These are phyloP conservation scores for Chytriomyces sp. DNA, from an alignment of 192 early-diverging fungal species.

Conservation along the genomic window DNA sequence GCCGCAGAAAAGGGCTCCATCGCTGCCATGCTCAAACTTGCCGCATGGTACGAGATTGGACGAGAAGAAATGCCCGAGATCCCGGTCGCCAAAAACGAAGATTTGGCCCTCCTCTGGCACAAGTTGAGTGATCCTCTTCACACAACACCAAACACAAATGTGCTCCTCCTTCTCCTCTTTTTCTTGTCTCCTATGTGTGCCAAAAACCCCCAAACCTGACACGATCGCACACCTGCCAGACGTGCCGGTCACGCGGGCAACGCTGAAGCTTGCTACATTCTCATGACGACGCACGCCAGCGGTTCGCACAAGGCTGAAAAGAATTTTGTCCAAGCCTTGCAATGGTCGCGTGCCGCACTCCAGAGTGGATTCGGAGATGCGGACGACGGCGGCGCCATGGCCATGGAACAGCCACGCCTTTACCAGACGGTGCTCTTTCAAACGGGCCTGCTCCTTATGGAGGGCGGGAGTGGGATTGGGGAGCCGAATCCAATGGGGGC, in stretches of 20 bases:
- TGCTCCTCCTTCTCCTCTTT: neutral
- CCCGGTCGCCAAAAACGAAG: constrained; percentile 37
- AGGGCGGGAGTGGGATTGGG: constrained; percentile 38
- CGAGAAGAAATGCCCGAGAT: constrained; percentile 34
- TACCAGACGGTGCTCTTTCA: constrained; percentile 37
- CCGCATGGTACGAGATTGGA: constrained; percentile 52
- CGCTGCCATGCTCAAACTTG: constrained; percentile 47
- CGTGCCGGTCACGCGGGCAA: constrained; percentile 42
- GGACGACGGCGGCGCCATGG: constrained; percentile 31
- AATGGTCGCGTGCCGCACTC: constrained; percentile 25
- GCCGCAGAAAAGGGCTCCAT: constrained; percentile 43
- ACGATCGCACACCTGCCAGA: no score
- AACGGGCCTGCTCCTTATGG: constrained; percentile 38
- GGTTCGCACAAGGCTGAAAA: constrained; percentile 31
- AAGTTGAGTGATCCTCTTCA: constrained; percentile 20
- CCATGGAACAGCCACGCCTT: constrained; percentile 19
- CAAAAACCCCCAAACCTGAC: no score
- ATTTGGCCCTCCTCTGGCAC: constrained; percentile 38
- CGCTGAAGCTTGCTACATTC: constrained; percentile 49
- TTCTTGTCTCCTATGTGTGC: no score
- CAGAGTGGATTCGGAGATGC: constrained; percentile 2
- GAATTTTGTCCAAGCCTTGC: constrained; percentile 26
- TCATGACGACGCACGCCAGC: constrained; percentile 34
- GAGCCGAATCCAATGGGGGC: constrained; percentile 36
- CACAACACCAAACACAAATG: no score